Evolutionary conservation across 2,329 filamentous ascomycete genomes (phyloP), one percentile per base, ranked within the genome.

Genomic region (Teratosphaeria pseudoeucalypti): DNA sequence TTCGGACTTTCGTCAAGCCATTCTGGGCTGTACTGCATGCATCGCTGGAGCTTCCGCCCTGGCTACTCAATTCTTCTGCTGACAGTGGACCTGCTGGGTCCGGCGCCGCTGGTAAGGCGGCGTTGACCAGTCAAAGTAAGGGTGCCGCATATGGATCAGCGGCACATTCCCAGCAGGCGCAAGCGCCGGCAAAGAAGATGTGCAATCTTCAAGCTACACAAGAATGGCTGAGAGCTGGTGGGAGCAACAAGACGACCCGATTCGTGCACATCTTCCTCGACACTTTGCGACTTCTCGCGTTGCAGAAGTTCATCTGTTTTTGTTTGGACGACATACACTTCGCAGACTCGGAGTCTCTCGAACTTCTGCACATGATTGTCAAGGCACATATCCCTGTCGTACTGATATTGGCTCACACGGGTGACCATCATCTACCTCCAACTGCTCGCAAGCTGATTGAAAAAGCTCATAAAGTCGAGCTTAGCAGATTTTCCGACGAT

Each of bases 311-410:
- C 67, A 91, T 96, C 58, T 95, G 90, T 68, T 86, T 96, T 66
- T 91, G 86, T 66, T 76, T 96, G 32, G 92, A 96, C 68, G 92
- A 96, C 72, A 76, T 96, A 34, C 91, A 96, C 67, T 94, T 90
- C 72, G 90, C 91, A 6, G 92, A 96, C 70, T 84, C 88, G 29
- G 92, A 96, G 72, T 94, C 88, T 14, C 76, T 94, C 55, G 90
- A 95, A 60, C 78, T 96, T 57, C 86, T 96, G 47, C 82, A 86
- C 16, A 87, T 91, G 67, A 90, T 96, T 57, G 84, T 95, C 58
- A 80, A 81, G 56, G 85, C 87, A 1, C 87, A 87, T 64, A 83
- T 96, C 62, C 90, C 88, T 23, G 87, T 96, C 76, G 85, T 92
- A 23, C 79, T 95, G 34, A 85, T 95, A 57, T 77, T 96, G 57